Conservation (phyloP, 2,329 filamentous ascomycete species). For the Colletotrichum godetiae region DNA sequence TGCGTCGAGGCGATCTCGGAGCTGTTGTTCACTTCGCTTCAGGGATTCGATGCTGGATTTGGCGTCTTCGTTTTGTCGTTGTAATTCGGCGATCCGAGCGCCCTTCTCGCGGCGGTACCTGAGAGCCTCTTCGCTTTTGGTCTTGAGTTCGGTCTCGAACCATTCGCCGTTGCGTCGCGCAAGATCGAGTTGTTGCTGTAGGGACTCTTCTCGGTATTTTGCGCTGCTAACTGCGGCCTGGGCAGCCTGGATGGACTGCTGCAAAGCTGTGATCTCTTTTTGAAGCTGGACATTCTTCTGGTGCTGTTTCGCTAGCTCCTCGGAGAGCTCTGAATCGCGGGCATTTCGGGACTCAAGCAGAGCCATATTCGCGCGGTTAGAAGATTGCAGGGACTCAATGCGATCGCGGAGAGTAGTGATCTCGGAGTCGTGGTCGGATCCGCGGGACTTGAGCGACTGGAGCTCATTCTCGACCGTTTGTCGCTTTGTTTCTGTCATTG, state of each 20-base stretch:
- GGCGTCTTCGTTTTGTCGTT: conserved; percentile 88
- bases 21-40: conserved; percentile 81
- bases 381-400: conserved; percentile 87
- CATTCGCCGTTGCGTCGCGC: conserved; percentile 92
- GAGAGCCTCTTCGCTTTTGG: conserved; percentile 85
- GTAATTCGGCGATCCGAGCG: conserved; percentile 86
- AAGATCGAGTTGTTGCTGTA: conserved; percentile 91
- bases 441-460: conserved; percentile 79
- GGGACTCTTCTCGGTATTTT: conserved; percentile 89
- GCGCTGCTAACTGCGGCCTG: conserved; percentile 83
- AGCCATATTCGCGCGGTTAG: conserved; percentile 89
- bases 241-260: conserved; percentile 85
- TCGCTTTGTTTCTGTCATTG: conserved; percentile 75
- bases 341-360: conserved; percentile 91
- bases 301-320: conserved; percentile 89
- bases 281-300: conserved; percentile 87
- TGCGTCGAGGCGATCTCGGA: conserved; percentile 85
- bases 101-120: conserved; percentile 97
- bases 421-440: conserved; percentile 79
- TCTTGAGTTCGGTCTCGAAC: conserved; percentile 91
- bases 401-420: conserved; percentile 83
- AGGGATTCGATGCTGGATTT: conserved; percentile 81
- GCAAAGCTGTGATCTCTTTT: conserved; percentile 82
- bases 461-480: conserved; percentile 85
- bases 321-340: conserved; percentile 85